phyloP scores from a whole-genome alignment of 441 rosid species.

The Dalechampia spathulata region DNA sequence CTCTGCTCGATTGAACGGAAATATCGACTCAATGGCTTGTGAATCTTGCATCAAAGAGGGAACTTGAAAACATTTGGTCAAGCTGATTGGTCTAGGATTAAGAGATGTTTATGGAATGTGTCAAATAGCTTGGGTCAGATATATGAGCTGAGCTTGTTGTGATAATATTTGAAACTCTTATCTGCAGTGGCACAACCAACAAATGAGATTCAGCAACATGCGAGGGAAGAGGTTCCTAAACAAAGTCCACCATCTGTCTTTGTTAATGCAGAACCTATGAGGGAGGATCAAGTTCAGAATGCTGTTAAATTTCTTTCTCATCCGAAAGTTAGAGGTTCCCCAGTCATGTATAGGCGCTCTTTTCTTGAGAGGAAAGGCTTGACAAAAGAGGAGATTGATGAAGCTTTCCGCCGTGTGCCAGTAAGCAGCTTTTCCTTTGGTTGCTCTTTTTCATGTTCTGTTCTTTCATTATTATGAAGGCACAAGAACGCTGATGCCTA shows the following conservation, averaged over 20 bases:
- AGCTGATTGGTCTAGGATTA: too few species aligned
- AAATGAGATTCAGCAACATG: slow-evolving; percentile 43
- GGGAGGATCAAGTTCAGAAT: slow-evolving; percentile 92
- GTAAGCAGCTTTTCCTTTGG: slow-evolving; percentile 32
- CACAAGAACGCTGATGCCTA: neutral
- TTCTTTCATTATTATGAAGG: neutral
- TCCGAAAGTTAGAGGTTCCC: slow-evolving; percentile 87
- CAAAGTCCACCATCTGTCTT: slow-evolving; percentile 51
- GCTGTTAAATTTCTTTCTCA: slow-evolving; percentile 94
- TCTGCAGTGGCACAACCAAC: slow-evolving; percentile 36
- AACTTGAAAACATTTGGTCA: too few species aligned
- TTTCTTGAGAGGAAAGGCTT: slow-evolving; percentile 96
- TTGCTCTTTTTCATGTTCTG: neutral
- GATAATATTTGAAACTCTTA: slow-evolving; percentile 10
- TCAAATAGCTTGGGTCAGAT: too few species aligned
- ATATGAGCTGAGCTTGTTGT: neutral
- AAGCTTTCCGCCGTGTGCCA: slow-evolving; percentile 89
- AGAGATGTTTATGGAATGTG: neutral
- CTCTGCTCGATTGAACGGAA: neutral
- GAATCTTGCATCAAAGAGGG: neutral
- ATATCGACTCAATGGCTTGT: neutral
- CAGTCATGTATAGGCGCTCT: slow-evolving; percentile 74
- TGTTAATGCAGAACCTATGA: slow-evolving; percentile 73
- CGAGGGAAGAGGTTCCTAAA: slow-evolving; percentile 35
- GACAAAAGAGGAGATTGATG: slow-evolving; percentile 93